These are phyloP conservation scores for Solanum neorickii DNA, from an alignment of 257 asterid species.

Conservation along the genomic window DNA sequence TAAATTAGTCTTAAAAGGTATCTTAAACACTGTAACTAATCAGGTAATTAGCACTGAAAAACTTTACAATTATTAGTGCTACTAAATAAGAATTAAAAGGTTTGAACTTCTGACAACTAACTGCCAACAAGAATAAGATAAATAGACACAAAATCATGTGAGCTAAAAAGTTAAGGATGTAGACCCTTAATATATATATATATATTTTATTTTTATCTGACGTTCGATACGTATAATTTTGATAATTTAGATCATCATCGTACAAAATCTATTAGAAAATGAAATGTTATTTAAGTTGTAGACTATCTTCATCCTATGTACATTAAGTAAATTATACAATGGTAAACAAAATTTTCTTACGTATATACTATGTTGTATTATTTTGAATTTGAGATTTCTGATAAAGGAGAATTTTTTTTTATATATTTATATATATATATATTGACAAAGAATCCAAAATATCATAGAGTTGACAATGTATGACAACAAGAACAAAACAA, in stretches of 20 bases:
- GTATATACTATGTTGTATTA: too few relatives aligned
- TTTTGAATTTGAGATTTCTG: too few relatives aligned
- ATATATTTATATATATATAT: neutral
- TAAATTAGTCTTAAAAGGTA: neutral
- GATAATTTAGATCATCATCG: accelerated
- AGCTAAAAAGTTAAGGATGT: neutral
- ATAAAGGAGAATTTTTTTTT: too few relatives aligned
- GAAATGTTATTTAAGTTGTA: neutral
- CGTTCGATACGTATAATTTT: neutral
- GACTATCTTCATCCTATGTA: neutral
- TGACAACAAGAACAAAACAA: slow-evolving; percentile 2
- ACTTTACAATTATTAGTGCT: neutral
- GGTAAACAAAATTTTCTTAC: too few relatives aligned
- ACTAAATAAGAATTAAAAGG: neutral
- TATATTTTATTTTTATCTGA: neutral
- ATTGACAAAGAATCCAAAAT: neutral
- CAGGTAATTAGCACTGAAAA: neutral
- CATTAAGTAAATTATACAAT: too few relatives aligned
- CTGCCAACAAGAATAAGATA: slow-evolving; percentile 2
- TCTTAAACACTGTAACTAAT: neutral
- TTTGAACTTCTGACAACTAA: slow-evolving; percentile 11
- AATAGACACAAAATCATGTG: slow-evolving; percentile 14
- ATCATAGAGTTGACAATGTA: slow-evolving; percentile 1
- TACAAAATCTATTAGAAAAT: neutral
- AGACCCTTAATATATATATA: neutral